These are phyloP conservation scores for Leccinum fibrillosum DNA, from an alignment of 768 basidiomycete genomes.

Conservation along the genomic window DNA sequence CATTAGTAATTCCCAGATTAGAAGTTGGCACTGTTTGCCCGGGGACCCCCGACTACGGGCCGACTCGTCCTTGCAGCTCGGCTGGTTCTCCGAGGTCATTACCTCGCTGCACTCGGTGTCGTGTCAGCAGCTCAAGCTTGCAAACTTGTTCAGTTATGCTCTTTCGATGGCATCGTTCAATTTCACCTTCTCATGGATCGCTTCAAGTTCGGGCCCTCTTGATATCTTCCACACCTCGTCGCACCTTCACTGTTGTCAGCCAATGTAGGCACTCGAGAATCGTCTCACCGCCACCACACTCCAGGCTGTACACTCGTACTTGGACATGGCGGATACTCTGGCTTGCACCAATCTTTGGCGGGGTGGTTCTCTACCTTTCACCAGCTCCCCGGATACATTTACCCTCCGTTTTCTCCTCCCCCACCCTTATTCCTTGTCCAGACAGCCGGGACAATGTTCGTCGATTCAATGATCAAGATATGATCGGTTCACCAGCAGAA, in stretches of 20 bases:
- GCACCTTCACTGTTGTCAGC: slow-evolving; percentile 18
- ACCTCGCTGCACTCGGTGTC: slow-evolving; percentile 47
- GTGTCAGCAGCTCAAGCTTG: slow-evolving; percentile 27
- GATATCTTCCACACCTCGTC: slow-evolving; percentile 14
- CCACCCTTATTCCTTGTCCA: slow-evolving; percentile 45
- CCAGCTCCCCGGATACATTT: slow-evolving; percentile 40
- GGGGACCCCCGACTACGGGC: no score
- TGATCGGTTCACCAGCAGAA: slow-evolving; percentile 72
- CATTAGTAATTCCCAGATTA: no score
- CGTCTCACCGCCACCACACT: slow-evolving; percentile 8
- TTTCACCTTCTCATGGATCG: slow-evolving; percentile 26
- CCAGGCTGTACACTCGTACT: slow-evolving; percentile 26
- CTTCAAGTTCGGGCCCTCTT: slow-evolving; percentile 14
- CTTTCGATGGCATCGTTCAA: slow-evolving; percentile 19
- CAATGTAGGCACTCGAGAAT: slow-evolving; percentile 8
- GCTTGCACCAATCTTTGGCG: slow-evolving; percentile 57
- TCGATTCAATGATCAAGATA: slow-evolving; percentile 25
- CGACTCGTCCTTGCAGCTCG: background rate
- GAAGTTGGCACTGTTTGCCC: no score
- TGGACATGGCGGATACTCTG: slow-evolving; percentile 37
- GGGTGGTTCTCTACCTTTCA: slow-evolving; percentile 48
- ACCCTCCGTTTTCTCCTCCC: slow-evolving; percentile 48
- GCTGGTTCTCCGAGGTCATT: slow-evolving; percentile 49
- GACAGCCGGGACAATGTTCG: slow-evolving; percentile 10
- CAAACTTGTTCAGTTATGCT: slow-evolving; percentile 32